Percentiles rank a stretch among this genome's conserved stretches.
Evolutionary conservation across 495 filamentous ascomycete species (phyloP).

Genomic region (Penicillium arizonense): DNA sequence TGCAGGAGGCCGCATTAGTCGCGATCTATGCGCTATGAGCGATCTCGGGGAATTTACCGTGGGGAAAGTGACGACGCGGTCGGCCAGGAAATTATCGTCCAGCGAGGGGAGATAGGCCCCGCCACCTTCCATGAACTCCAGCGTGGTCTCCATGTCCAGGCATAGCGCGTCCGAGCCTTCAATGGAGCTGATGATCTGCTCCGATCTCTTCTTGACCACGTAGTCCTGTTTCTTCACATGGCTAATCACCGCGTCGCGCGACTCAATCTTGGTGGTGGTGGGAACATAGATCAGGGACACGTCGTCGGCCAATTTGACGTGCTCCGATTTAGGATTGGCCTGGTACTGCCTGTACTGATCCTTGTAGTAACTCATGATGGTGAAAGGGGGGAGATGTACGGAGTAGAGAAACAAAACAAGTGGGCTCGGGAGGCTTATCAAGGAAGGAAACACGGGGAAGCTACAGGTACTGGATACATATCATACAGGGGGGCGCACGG

Average conservation of each 20-base stretch:
- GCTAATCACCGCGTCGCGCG: conserved; percentile 69
- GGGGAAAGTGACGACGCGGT: conserved; percentile 76
- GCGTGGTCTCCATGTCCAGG: conserved; percentile 74
- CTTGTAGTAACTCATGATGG: conserved; percentile 59
- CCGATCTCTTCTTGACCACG: conserved; percentile 71
- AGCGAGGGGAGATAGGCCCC: conserved; percentile 85
- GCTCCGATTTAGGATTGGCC: conserved; percentile 55
- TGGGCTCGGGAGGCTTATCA: not conserved
- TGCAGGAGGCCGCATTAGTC: conserved; percentile 36
- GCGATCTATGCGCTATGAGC: conserved; percentile 14
- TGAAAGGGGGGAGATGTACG: conserved; percentile 12
- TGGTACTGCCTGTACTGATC: conserved; percentile 78
- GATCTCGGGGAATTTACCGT: conserved; percentile 60
- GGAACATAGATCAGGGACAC: conserved; percentile 89
- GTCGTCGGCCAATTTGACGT: conserved; percentile 59
- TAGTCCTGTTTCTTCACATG: conserved; percentile 66
- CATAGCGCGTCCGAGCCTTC: conserved; percentile 68
- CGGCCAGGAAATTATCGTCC: conserved; percentile 91
- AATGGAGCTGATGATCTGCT: conserved; percentile 69
- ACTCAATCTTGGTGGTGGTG: conserved; percentile 71
- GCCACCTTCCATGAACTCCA: conserved; percentile 79
- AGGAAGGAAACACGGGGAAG: not conserved
- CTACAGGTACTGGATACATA: not conserved
- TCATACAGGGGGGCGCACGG: not conserved
- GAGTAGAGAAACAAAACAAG: conserved; percentile 3